These are phyloP conservation scores for Cladosporium sp. DNA, from an alignment of 2,329 filamentous ascomycete species.

Conservation along the genomic window DNA sequence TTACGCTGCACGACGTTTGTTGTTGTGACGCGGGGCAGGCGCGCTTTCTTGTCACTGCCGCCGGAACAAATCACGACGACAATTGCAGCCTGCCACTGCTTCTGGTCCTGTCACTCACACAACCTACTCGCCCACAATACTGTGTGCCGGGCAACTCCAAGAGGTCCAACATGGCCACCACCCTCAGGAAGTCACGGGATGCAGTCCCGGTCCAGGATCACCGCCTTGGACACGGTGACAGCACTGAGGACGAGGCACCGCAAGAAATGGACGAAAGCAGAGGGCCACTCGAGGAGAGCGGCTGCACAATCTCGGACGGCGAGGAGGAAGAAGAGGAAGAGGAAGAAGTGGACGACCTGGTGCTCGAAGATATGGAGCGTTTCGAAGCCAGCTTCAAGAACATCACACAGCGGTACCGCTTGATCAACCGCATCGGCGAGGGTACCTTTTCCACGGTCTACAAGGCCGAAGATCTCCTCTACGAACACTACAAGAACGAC, in stretches of 20 bases:
- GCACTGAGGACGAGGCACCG: slow-evolving; percentile 37
- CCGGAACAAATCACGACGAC: not conserved
- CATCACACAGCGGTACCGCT: slow-evolving; percentile 78
- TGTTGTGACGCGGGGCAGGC: slow-evolving; percentile 13
- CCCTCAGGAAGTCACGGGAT: slow-evolving; percentile 22
- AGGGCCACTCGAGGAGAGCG: slow-evolving; percentile 52
- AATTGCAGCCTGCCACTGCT: not conserved
- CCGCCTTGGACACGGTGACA: slow-evolving; percentile 22
- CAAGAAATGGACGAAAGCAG: slow-evolving; percentile 50
- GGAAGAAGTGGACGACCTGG: slow-evolving; percentile 62
- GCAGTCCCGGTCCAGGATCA: slow-evolving; percentile 28
- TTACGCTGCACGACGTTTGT: not conserved
- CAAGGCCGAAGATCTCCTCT: slow-evolving; percentile 91
- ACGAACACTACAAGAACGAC: slow-evolving; percentile 77
- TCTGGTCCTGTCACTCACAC: not conserved
- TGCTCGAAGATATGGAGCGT: slow-evolving; percentile 83
- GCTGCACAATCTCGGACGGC: slow-evolving; percentile 50
- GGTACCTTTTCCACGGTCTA: slow-evolving; percentile 99
- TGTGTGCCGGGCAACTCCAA: not conserved
- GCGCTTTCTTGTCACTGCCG: not conserved
- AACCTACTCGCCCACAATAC: not conserved
- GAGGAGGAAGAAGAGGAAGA: slow-evolving; percentile 45
- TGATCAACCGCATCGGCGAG: slow-evolving; percentile 97
- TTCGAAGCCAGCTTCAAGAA: slow-evolving; percentile 80
- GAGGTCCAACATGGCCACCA: slow-evolving; percentile 27